phyloP scores from a whole-genome alignment of 2,329 filamentous ascomycete species.

The Hypoxylon sp. region DNA sequence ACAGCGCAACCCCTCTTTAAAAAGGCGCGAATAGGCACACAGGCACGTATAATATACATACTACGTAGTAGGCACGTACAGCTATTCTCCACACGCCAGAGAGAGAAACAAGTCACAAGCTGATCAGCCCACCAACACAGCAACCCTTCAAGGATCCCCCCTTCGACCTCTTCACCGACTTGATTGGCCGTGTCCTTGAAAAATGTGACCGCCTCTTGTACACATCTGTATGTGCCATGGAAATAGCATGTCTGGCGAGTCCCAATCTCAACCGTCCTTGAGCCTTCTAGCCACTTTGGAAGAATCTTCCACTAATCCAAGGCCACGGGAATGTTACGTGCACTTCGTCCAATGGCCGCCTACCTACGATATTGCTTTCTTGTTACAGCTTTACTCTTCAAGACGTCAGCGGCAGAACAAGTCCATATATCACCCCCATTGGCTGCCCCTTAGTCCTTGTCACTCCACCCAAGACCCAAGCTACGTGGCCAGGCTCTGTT shows the following conservation, averaged over 20 bases:
- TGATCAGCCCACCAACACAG: slow-evolving; percentile 24
- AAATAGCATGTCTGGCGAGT: too few relatives aligned
- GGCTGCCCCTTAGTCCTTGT: neutral
- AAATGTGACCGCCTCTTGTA: slow-evolving; percentile 30
- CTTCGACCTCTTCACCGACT: too few relatives aligned
- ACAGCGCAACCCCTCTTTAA: neutral
- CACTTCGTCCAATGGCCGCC: neutral
- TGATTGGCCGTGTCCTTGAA: slow-evolving; percentile 14
- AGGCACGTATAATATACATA: too few relatives aligned
- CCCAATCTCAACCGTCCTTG: neutral
- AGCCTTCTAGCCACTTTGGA: too few relatives aligned
- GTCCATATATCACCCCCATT: neutral
- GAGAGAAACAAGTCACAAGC: slow-evolving; percentile 32
- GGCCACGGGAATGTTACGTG: neutral
- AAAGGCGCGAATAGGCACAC: too few relatives aligned
- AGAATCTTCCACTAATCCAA: too few relatives aligned
- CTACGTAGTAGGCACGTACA: slow-evolving; percentile 4
- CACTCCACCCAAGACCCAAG: neutral
- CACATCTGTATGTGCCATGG: too few relatives aligned
- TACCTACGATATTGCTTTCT: neutral
- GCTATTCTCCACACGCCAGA: slow-evolving; percentile 8
- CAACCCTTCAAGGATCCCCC: slow-evolving; percentile 20
- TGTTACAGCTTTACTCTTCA: neutral
- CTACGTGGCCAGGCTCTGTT: neutral
- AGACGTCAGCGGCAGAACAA: neutral